Base-by-base conservation (phyloP, 2,329 filamentous ascomycete species). In the Coleophoma cylindrospora region DNA sequence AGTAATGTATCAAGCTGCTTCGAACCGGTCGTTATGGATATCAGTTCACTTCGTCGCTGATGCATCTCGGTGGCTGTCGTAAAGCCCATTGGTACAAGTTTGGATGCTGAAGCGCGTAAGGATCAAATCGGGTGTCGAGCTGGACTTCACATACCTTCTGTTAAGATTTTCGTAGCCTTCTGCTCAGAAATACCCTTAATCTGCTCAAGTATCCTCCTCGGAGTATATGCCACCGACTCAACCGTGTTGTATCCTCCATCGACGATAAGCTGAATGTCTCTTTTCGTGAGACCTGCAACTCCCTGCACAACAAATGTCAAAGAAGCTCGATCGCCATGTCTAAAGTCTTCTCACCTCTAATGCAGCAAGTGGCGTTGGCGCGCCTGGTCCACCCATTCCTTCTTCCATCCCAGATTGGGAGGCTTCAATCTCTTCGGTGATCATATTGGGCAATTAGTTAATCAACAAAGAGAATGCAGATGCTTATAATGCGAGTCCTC, bases 21-120 rank as follows among this genome's bases (percentile, higher is more conserved):
- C 9, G 94, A 97, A 51, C 95, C 94, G 3, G 94, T 99, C 3
- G 94, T 96, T 58, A 99, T 96, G 13, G 91, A 96, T 59, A 99
- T 99, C 52, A 99, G 81, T 70, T 97, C 94, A 69, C 91, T 96
- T 68, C 95, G 84, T 57, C 94, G 86, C 61, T 92, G 89, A 66
- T 99, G 95, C 91, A 99, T 99, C 71, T 99, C 95, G 0, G 94
- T 99, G 3, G 94, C 94, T 0, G 94, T 99, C 1, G 95, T 99
- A 67, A 99, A 99, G 40, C 94, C 94, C 91, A 99, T 96, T 0
- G 94, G 94, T 1, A 99, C 94, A 47, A 97, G 80, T 69, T 96
- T 99, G 1, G 91, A 91, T 27, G 92, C 92, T 95, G 59, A 12
- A 58, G 47, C 6, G 33, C 10, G 0, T 14, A 5, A 36, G 3